Conservation (phyloP, 805 yeast species). For the Monosporozyma yasuniensis region DNA sequence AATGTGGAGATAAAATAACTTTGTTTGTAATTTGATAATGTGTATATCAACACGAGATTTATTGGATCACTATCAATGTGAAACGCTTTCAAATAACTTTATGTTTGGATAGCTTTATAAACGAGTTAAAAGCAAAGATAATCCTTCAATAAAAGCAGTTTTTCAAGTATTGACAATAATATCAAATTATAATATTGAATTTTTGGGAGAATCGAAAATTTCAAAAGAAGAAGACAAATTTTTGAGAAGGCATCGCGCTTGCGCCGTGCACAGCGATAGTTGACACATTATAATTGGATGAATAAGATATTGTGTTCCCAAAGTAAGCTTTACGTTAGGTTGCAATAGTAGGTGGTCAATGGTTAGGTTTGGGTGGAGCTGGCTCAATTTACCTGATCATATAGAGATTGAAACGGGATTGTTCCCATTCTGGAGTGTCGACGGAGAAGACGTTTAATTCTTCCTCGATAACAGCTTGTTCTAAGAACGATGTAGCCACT, state of each 20-base stretch:
- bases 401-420: conserved; percentile 20
- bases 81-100: background rate
- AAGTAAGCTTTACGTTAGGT: no score
- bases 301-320: background rate
- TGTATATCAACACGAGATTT: background rate
- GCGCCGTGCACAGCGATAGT: conserved; percentile 1
- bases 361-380: background rate
- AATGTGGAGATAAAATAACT: background rate
- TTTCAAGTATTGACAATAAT: background rate
- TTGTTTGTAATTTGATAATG: background rate
- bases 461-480: conserved; percentile 18
- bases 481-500: conserved; percentile 21
- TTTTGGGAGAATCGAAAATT: background rate
- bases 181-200: background rate
- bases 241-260: background rate
- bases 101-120: background rate
- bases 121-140: background rate
- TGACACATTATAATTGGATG: background rate
- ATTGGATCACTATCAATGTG: background rate
- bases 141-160: background rate
- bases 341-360: background rate
- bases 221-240: no score
- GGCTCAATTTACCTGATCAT: conserved; percentile 6
- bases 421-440: conserved; percentile 10
- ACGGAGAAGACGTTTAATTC: conserved; percentile 15